Percentiles rank a stretch among this genome's conserved stretches.
phyloP scores from a whole-genome alignment of 2,329 filamentous ascomycete species.

The Talaromyces albobiverticillius region DNA sequence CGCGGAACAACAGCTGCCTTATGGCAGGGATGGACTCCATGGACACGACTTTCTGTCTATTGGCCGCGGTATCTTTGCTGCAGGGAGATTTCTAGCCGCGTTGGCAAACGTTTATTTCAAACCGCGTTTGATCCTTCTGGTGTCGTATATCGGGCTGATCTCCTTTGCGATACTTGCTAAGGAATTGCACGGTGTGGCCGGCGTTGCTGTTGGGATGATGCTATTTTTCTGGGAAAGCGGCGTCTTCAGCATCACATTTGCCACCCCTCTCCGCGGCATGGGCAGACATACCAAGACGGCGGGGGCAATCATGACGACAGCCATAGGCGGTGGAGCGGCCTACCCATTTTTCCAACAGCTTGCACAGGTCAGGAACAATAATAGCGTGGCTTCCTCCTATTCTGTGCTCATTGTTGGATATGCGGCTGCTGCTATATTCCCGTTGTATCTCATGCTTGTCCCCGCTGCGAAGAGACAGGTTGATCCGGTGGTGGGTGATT shows the following conservation, averaged over 20 bases:
- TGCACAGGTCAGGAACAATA: conserved; percentile 36
- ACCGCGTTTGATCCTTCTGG: conserved; percentile 56
- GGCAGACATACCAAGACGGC: conserved; percentile 58
- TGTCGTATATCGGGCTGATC: conserved; percentile 53
- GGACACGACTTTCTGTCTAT: conserved; percentile 50
- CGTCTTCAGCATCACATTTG: conserved; percentile 58
- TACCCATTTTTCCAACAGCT: conserved; percentile 56
- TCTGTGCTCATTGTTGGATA: conserved; percentile 54
- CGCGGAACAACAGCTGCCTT: conserved; percentile 38
- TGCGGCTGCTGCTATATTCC: conserved; percentile 50
- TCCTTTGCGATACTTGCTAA: conserved; percentile 53
- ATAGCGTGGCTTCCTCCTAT: conserved; percentile 45
- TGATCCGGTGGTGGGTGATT: conserved; percentile 41
- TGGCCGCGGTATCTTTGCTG: conserved; percentile 57
- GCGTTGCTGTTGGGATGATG: conserved; percentile 49
- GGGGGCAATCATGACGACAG: conserved; percentile 51
- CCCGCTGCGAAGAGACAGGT: conserved; percentile 50
- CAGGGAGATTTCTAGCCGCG: conserved; percentile 57
- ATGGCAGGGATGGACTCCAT: conserved; percentile 20
- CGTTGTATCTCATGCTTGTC: conserved; percentile 52
- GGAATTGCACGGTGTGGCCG: conserved; percentile 43
- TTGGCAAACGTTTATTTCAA: conserved; percentile 53
- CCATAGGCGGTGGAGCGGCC: conserved; percentile 53
- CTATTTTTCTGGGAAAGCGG: conserved; percentile 61
- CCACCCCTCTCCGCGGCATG: conserved; percentile 56